Percentiles rank a stretch among this genome's conserved stretches.
Evolutionary conservation across 2,329 filamentous ascomycete species (phyloP).

Genomic region (Zymoseptoria crescenta): DNA sequence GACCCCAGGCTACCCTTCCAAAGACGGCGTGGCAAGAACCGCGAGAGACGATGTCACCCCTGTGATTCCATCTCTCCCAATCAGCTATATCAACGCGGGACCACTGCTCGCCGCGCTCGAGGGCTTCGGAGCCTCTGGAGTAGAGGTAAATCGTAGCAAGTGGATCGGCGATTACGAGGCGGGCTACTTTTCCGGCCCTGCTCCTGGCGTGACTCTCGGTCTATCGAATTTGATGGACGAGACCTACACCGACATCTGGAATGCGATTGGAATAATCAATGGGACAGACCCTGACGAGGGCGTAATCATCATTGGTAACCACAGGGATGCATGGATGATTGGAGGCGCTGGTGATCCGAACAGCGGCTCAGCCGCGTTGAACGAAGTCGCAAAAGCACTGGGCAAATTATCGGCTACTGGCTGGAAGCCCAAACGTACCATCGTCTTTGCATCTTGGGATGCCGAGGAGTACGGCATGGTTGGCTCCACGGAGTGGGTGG

Average conservation of each 20-base stretch:
- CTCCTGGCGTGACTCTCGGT: slow-evolving; percentile 62
- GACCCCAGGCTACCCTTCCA: slow-evolving; percentile 79
- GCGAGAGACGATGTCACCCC: slow-evolving; percentile 59
- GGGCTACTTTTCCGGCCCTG: slow-evolving; percentile 72
- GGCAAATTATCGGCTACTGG: slow-evolving; percentile 40
- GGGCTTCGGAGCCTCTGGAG: slow-evolving; percentile 60
- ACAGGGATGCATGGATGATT: slow-evolving; percentile 48
- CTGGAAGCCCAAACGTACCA: slow-evolving; percentile 46
- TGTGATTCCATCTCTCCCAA: slow-evolving; percentile 75
- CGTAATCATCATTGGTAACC: slow-evolving; percentile 46
- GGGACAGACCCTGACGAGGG: slow-evolving; percentile 53
- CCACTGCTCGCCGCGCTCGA: slow-evolving; percentile 77
- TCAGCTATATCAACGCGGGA: slow-evolving; percentile 73
- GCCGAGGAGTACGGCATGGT: slow-evolving; percentile 37
- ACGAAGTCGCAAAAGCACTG: slow-evolving; percentile 45
- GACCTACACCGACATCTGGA: slow-evolving; percentile 72
- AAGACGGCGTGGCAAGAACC: slow-evolving; percentile 65
- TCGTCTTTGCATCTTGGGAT: slow-evolving; percentile 39
- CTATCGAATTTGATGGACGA: slow-evolving; percentile 75
- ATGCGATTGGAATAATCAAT: slow-evolving; percentile 62
- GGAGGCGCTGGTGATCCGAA: slow-evolving; percentile 48
- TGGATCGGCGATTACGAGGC: slow-evolving; percentile 61
- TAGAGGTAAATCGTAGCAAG: slow-evolving; percentile 47
- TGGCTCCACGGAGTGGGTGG: slow-evolving; percentile 42
- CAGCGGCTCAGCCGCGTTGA: slow-evolving; percentile 42